Base-by-base conservation (phyloP, 768 basidiomycete species). In the Termitomyces sp. region DNA sequence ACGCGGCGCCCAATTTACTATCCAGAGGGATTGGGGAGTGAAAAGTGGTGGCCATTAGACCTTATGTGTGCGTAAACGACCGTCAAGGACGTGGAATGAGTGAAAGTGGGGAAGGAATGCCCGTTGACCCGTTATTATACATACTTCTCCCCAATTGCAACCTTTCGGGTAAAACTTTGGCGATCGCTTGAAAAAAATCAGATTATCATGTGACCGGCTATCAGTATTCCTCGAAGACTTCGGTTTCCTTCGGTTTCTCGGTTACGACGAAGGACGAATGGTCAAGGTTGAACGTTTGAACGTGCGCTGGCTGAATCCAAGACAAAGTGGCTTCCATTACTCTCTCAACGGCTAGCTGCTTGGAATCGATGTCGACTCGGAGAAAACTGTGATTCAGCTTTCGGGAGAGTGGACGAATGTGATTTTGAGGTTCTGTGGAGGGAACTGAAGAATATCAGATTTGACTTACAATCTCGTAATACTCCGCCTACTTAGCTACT, bases 1-100 rank as follows among this genome's bases (percentile, higher is more conserved):
- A 73, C 33, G 77, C 69, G 8, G 80, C 77, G 3, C 80, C 81
- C 0, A 82, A 64, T 7, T 72, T 80, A 54, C 69, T 73, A 47
- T 70, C 67, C 39, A 73, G 61, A 51, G 68, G 57, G 46, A 69
- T 46, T 13, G 42, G 56, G 31, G 58, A 22, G 31, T 54, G 53
- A 29, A 54, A 54, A 2, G 41, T 28, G 6, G 51, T 28, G 39
- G 51, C 37, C 51, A 52, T 52, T 39, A n/a, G 18, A 41, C 22
- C 50, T 33, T 31, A 13, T 51, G 26, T 28, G 22, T 52, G 10
- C n/a, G 33, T 8, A 12, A 39, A 41, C 26, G 26, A 52, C n/a
- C 37, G 51, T 52, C 53, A 44, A 54, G 42, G 47, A 15, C 46
- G 44, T 42, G 34, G 37, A 50, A 54, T 13, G 18, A 51, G 51